Evolutionary conservation across 1,284 basidiomycete species (phyloP), one percentile per base, ranked within the genome.

Genomic region (Mycena sp.): DNA sequence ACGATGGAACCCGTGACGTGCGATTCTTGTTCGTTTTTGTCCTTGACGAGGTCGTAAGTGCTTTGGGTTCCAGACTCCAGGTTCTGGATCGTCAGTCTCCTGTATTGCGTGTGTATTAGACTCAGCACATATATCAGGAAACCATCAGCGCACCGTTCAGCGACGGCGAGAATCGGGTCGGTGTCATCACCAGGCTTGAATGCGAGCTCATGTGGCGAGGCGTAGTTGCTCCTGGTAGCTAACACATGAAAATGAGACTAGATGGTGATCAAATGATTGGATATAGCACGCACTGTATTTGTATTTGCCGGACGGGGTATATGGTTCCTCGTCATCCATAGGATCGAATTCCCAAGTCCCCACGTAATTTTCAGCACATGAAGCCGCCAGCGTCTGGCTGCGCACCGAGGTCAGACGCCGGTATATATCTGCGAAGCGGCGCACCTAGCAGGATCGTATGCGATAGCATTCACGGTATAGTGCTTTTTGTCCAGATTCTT

Each of bases 1-100:
- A 74, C 71, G 45, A 87, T 81, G 6, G 81, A 73, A 6, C 87
- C 87, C 25, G 82, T 70, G 29, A 72, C 73, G 38, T 83, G 80
- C 0, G 12, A 35, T 26, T 37, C 17, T 38, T 29, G 44, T 16
- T 35, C 29, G 40, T 35, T 56, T 21, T 19, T 50, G 28, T 45
- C 23, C 7, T 41, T 21, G 11, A 55, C 17, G 4, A 63, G 14
- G 37, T 44, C 19, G 19, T 43, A 63, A 17, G 51, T 11, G 14
- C 37, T 25, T 4, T 21, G 40, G 3, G 5, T 16, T 6, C 25
- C 23, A 25, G 41, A 28, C 4, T 53, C 11, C 6, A 67, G 21
- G 60, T 72, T 41, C 70, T 75, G 35, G 16, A 68, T 35, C 29
- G 32, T 58, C 35, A 63, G 41, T 25, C 44, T 19, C 35, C 63